Percentiles rank a stretch among this genome's conserved stretches.
Evolutionary conservation across 2,329 filamentous ascomycete genomes (phyloP).

Genomic region (Drechslerella stenobrocha): DNA sequence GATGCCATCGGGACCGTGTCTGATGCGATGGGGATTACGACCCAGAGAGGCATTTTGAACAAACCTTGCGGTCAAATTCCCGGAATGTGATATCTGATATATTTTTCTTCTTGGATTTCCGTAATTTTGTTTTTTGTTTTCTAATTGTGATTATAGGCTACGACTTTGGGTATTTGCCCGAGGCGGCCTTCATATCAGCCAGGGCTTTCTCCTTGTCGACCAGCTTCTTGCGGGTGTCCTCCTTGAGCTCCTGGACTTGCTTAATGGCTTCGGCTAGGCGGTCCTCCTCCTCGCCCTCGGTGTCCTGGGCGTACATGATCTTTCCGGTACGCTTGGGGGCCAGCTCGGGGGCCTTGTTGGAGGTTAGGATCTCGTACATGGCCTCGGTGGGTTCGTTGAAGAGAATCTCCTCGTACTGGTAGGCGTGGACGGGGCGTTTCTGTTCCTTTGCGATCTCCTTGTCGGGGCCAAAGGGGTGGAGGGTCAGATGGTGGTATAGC

Average conservation of each 20-base stretch:
- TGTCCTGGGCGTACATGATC: conserved; percentile 52
- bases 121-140: no score
- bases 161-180: conserved; percentile 36
- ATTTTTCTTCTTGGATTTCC: no score
- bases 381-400: conserved; percentile 96
- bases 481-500: conserved; percentile 86
- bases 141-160: neutral
- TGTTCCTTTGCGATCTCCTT: conserved; percentile 63
- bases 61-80: no score
- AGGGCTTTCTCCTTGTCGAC: conserved; percentile 52
- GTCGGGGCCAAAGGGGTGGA: conserved; percentile 80
- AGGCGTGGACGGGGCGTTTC: conserved; percentile 67
- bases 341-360: conserved; percentile 45
- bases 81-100: no score
- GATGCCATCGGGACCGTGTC: conserved; percentile 28
- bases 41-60: conserved; percentile 1
- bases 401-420: conserved; percentile 89
- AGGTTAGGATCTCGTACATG: conserved; percentile 83
- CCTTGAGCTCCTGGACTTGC: conserved; percentile 52
- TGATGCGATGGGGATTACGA: conserved; percentile 25
- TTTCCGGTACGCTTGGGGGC: conserved; percentile 46
- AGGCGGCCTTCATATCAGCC: conserved; percentile 51
- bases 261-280: conserved; percentile 51
- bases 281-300: conserved; percentile 52
- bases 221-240: conserved; percentile 51